phyloP scores from a whole-genome alignment of 2,329 filamentous ascomycete species.

The Fusarium paranaense region DNA sequence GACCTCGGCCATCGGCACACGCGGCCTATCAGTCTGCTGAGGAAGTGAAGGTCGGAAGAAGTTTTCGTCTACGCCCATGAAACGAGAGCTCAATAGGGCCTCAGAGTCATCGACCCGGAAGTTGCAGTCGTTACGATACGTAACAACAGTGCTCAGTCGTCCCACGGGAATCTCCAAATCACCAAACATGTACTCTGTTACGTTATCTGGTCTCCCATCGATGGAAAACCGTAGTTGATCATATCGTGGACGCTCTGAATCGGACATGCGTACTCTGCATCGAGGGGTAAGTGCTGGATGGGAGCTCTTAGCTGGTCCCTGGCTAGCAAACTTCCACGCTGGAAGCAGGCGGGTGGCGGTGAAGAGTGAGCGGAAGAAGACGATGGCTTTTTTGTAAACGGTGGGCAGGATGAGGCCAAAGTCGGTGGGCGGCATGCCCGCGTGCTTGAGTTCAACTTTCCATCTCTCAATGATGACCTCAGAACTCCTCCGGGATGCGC shows the following conservation, averaged over 20 bases:
- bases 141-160: constrained; percentile 82
- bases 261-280: constrained; percentile 80
- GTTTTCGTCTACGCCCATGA: constrained; percentile 90
- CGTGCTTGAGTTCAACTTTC: constrained; percentile 80
- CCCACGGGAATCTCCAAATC: constrained; percentile 89
- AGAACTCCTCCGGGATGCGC: constrained; percentile 61
- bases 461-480: constrained; percentile 92
- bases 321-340: constrained; percentile 84
- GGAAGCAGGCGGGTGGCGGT: constrained; percentile 85
- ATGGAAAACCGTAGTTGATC: constrained; percentile 71
- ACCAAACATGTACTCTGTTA: constrained; percentile 83
- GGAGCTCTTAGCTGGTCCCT: constrained; percentile 77
- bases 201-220: constrained; percentile 55
- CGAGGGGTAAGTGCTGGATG: constrained; percentile 77
- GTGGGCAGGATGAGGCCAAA: constrained; percentile 79
- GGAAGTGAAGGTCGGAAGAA: constrained; percentile 85
- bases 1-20: constrained; percentile 62
- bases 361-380: constrained; percentile 91
- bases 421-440: constrained; percentile 60
- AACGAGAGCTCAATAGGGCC: constrained; percentile 88
- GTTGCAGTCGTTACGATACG: constrained; percentile 88
- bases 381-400: constrained; percentile 96
- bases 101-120: constrained; percentile 94
- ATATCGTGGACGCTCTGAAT: constrained; percentile 63
- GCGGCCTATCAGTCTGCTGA: constrained; percentile 58